A percentile compares a stretch with the other conserved stretches of the same genome.
Conservation (phyloP, 352 stramenopile species). For the Globisporangium cederbergense region DNA sequence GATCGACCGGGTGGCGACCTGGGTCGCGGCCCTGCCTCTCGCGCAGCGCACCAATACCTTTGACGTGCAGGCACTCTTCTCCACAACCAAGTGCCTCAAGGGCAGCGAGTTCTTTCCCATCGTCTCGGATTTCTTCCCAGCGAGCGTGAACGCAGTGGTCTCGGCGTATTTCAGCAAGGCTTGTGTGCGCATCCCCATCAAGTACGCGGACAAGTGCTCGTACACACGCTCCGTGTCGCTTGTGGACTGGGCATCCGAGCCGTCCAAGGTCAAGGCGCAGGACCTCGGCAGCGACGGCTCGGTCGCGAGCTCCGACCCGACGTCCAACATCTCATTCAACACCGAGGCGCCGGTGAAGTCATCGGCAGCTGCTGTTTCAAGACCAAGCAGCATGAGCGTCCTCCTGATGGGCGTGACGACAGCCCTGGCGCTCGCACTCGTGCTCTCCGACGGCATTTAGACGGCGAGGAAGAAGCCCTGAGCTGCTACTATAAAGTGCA, state of each 20-base stretch:
- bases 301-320: conserved; percentile 5
- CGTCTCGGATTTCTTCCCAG: conserved; percentile 34
- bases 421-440: not conserved
- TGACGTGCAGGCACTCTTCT: conserved; percentile 41
- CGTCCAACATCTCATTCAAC: conserved; percentile 15
- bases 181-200: conserved; percentile 49
- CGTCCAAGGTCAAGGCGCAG: conserved; percentile 18
- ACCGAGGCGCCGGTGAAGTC: not conserved
- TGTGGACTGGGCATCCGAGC: conserved; percentile 50
- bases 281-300: conserved; percentile 1
- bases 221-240: conserved; percentile 44
- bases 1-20: conserved; percentile 46
- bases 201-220: conserved; percentile 48
- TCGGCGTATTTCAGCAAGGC: conserved; percentile 31
- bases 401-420: not conserved
- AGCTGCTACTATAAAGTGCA: not conserved
- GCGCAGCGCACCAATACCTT: conserved; percentile 24
- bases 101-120: conserved; percentile 40
- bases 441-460: not conserved
- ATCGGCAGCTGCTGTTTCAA: not conserved
- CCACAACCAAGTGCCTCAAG: conserved; percentile 31
- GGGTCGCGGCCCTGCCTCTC: conserved; percentile 36
- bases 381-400: not conserved
- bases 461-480: not conserved
- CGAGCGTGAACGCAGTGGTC: conserved; percentile 24